These are phyloP conservation scores for Globisporangium nunn DNA, from an alignment of 352 stramenopile species.

Conservation along the genomic window DNA sequence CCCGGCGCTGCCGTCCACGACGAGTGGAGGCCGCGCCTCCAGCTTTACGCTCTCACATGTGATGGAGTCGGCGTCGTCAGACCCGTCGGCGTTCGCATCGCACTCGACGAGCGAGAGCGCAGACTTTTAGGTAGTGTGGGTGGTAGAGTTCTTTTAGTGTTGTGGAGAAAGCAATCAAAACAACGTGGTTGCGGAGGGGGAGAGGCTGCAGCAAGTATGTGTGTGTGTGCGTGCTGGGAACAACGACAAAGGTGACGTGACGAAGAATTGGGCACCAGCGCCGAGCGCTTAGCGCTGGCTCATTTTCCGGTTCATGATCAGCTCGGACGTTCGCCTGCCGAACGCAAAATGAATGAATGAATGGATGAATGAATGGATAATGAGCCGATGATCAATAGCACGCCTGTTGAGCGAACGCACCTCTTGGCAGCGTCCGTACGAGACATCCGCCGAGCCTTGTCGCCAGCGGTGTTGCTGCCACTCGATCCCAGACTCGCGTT, in stretches of 20 bases:
- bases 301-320: conserved; percentile 84
- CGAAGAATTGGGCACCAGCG: background rate
- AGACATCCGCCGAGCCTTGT: conserved; percentile 54
- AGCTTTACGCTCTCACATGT: conserved; percentile 52
- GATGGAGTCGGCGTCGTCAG: conserved; percentile 20
- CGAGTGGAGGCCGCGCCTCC: conserved; percentile 15
- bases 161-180: background rate
- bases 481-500: conserved; percentile 16
- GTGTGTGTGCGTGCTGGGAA: background rate
- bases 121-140: conserved; percentile 46
- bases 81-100: conserved; percentile 23
- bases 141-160: background rate
- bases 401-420: conserved; percentile 24
- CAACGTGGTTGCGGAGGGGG: conserved; percentile 2
- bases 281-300: conserved; percentile 23
- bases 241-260: background rate
- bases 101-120: conserved; percentile 37
- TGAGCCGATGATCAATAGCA: too few species aligned
- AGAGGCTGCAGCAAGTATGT: background rate
- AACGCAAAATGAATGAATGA: background rate
- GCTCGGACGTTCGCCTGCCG: conserved; percentile 68
- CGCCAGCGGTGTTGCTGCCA: conserved; percentile 14
- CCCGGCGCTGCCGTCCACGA: conserved; percentile 8
- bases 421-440: conserved; percentile 70
- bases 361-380: background rate